Evolutionary conservation across 306 rosid genomes (phyloP), one percentile per base, ranked within the genome.

Genomic region (Cicer cuneatum): DNA sequence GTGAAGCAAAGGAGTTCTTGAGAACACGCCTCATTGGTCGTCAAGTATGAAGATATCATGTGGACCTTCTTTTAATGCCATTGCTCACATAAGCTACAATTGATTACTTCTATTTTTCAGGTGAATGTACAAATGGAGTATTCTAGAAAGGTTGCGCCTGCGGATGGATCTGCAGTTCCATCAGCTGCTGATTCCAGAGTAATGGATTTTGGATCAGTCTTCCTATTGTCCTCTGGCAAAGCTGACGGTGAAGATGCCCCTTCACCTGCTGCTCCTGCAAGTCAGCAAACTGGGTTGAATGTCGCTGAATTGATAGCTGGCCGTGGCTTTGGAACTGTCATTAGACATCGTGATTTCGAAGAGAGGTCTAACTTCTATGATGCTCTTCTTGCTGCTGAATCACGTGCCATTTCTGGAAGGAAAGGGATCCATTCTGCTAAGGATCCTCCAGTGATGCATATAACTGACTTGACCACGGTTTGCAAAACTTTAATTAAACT

Each of bases 131-230:
- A 89, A 84, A 92, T 95, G 99, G 99, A 95, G 81, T 95, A 95
- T 80, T 86, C 99, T 69, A 90, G 99, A 73, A 95, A 90, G 82
- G 56, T 95, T 39, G 62, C 80, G 75, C 80, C 74, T 5, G 78
- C 76, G 52, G 97, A 90, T 76, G 97, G 89, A 74, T 76, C 89
- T 48, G 60, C 73, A 41, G 81, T 78, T 76, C 82, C 90, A 66
- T 47, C 86, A 38, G 66, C 84, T 54, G 75, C 85, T 66, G 99
- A 94, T 89, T 88, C 96, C 58, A 84, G 96, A 65, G 87, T 90
- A 73, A 92, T 95, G 99, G 98, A 95, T 87, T 95, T 95, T 76
- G 99, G 99, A 66, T 86, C 99, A 41, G 92, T 95, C 75, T 95
- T 90, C 79, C 76, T 90, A 62, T 61, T 54, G 73, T 82, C 91